Evolutionary conservation across 768 basidiomycete genomes (phyloP), one percentile per base, ranked within the genome.

Genomic region (Suillus occidentalis): DNA sequence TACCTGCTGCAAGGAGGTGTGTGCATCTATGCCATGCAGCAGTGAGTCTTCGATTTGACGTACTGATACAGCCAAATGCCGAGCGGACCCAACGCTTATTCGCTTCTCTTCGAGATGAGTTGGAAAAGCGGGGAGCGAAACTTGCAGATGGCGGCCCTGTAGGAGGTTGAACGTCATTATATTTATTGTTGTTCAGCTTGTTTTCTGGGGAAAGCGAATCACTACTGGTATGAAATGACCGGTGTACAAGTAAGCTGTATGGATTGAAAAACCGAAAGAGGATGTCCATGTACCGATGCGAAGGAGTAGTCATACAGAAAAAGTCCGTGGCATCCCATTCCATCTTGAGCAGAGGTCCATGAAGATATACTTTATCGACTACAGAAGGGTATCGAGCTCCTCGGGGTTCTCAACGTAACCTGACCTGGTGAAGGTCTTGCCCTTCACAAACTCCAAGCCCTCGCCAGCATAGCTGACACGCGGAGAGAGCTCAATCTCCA

Each of bases 401-500:
- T 89, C 89, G 39, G 89, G 69, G 22, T 78, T 78, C 71, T 81
- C 85, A 20, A 89, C 89, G 42, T 85, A 73, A 12, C 94, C 94
- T 18, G 90, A 91, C 75, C 85, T 91, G 55, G 84, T 84, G 76
- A 95, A 90, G 36, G 77, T 85, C 81, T 89, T 89, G 53, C 94
- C 95, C 76, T 88, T 89, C 57, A 92, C 83, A 57, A 76, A 79
- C 70, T 91, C 89, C 66, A 99, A 78, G 2, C 95, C 97, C 76
- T 99, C 97, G 18, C 97, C 97, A 25, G 91, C 90, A 68, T 98
- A 99, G 71, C 87, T 90, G 64, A 96, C 88, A 10, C 89, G 80
- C 20, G 97, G 95, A 2, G 92, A 92, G 60, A 99, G 80, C 78
- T 99, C 97, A 64, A 99, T 90, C 75, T 96, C 92, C 20, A 91